Evolutionary conservation across 768 basidiomycete species (phyloP).

Genomic region (Tricholoma sp.): DNA sequence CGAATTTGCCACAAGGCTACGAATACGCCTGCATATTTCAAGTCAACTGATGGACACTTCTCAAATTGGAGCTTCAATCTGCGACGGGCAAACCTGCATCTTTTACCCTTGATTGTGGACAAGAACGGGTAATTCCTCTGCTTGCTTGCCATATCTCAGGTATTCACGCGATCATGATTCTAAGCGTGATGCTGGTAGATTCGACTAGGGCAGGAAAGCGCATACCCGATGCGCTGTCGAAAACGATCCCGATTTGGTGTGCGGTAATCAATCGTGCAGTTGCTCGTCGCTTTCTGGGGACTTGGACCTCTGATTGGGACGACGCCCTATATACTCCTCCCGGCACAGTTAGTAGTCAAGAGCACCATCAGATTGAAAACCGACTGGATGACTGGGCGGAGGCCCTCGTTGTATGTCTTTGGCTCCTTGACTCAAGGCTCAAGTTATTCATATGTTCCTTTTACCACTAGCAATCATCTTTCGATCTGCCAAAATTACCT

Average conservation of each 20-base stretch:
- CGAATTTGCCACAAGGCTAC: constrained; percentile 21
- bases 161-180: background rate
- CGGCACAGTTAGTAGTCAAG: constrained; percentile 60
- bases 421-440: background rate
- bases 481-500: constrained; percentile 53
- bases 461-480: constrained; percentile 57
- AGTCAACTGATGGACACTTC: constrained; percentile 87
- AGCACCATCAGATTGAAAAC: constrained; percentile 73
- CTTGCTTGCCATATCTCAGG: background rate
- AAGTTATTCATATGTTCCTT: background rate
- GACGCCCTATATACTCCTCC: constrained; percentile 65
- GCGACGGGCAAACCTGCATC: constrained; percentile 76
- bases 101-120: constrained; percentile 53
- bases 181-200: constrained; percentile 83
- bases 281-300: constrained; percentile 27
- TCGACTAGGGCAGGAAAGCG: constrained; percentile 92
- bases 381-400: constrained; percentile 65
- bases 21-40: constrained; percentile 70
- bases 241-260: constrained; percentile 95
- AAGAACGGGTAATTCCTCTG: constrained; percentile 48
- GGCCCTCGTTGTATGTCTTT: constrained; percentile 51
- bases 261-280: constrained; percentile 74
- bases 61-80: constrained; percentile 84
- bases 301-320: constrained; percentile 42
- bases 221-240: constrained; percentile 89